Conservation (phyloP, 257 asterid genomes). For the Salvia hispanica region DNA sequence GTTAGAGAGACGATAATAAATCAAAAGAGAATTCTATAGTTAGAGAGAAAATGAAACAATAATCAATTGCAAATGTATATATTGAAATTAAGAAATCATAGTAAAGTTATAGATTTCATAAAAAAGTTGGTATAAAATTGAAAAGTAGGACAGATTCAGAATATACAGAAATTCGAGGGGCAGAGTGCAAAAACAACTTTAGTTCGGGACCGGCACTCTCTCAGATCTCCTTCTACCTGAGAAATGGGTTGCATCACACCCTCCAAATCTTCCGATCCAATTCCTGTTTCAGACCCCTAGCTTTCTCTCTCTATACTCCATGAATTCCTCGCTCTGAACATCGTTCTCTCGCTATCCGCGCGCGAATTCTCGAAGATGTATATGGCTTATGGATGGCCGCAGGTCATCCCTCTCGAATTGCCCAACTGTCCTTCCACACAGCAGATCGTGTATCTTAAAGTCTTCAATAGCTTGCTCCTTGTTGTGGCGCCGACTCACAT, state of each 20-base stretch:
- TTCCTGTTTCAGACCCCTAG: conserved; percentile 36
- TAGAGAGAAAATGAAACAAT: too few species aligned
- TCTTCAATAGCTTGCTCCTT: conserved; percentile 75
- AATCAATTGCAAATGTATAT: too few species aligned
- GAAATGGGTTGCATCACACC: conserved; percentile 38
- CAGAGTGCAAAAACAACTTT: conserved; percentile 22
- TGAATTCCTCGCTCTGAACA: conserved; percentile 29
- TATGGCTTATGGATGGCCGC: conserved; percentile 99
- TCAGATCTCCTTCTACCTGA: conserved; percentile 46
- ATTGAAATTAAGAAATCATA: too few species aligned
- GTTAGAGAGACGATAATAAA: too few species aligned
- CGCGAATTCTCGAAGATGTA: conserved; percentile 62
- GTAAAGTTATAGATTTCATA: too few species aligned
- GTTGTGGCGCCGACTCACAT: conserved; percentile 80
- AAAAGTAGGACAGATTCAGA: neutral
- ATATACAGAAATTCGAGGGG: conserved; percentile 23
- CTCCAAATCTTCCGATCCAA: conserved; percentile 38
- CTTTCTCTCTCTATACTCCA: conserved; percentile 24
- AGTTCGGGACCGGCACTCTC: conserved; percentile 26
- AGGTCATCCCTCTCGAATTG: conserved; percentile 88
- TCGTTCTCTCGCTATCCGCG: conserved; percentile 14
- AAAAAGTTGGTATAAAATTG: too few species aligned
- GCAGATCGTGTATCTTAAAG: conserved; percentile 80
- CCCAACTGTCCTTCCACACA: conserved; percentile 57
- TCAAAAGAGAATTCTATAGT: too few species aligned